phyloP scores from a whole-genome alignment of 148 eudicot genomes.

The Rhododendron griersonianum region DNA sequence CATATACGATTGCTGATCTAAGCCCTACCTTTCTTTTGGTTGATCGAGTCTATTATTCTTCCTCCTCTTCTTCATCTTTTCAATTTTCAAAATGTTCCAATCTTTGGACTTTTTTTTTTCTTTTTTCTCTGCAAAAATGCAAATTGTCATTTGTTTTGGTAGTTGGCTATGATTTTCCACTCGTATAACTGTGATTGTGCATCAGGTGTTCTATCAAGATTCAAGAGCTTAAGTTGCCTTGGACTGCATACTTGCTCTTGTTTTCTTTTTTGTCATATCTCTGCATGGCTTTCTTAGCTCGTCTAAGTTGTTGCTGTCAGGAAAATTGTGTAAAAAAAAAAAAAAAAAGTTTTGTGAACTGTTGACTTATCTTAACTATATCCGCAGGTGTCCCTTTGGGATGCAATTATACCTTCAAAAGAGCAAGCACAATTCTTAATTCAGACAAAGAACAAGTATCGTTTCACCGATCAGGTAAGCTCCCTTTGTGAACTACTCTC shows the following conservation, averaged over 20 bases:
- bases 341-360: background rate
- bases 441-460: constrained; percentile 78
- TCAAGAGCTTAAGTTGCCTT: background rate
- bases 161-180: background rate
- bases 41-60: background rate
- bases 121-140: background rate
- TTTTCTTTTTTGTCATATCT: background rate
- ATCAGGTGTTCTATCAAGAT: background rate
- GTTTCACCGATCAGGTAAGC: constrained; percentile 76
- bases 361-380: background rate
- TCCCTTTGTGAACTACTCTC: background rate
- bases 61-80: background rate
- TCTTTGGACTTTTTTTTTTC: background rate
- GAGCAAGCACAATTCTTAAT: constrained; percentile 67
- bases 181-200: background rate
- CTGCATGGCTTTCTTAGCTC: background rate
- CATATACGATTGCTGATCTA: background rate
- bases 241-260: background rate
- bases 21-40: background rate
- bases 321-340: background rate
- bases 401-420: constrained; percentile 71
- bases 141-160: background rate
- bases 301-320: background rate
- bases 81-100: background rate
- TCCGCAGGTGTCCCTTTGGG: constrained; percentile 88